Percentiles rank a stretch among this genome's conserved stretches.
Conservation (phyloP, 345 rosid species). For the Psidium guajava region DNA sequence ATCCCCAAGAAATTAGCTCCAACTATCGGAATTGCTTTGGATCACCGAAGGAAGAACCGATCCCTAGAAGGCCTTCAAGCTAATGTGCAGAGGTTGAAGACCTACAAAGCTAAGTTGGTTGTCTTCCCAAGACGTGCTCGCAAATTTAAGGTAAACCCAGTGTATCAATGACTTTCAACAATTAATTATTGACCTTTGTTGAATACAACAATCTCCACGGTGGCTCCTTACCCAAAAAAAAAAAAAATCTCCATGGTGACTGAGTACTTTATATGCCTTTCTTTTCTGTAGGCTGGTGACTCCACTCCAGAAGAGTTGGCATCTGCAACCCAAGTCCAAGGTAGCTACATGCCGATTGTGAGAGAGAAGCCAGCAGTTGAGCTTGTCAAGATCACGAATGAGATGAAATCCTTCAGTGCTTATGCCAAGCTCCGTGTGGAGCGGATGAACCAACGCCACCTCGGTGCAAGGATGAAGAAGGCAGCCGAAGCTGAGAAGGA, state of each 20-base stretch:
- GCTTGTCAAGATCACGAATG: conserved; percentile 28
- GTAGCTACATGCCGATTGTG: conserved; percentile 23
- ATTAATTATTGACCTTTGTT: not conserved
- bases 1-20: conserved; percentile 74
- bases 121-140: conserved; percentile 76
- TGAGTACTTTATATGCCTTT: not conserved
- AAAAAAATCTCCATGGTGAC: not conserved
- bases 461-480: conserved; percentile 33
- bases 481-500: conserved; percentile 45
- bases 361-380: conserved; percentile 32
- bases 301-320: conserved; percentile 40
- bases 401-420: conserved; percentile 34
- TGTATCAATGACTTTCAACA: not conserved
- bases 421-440: conserved; percentile 30
- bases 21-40: conserved; percentile 63
- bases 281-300: conserved; percentile 28
- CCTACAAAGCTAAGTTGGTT: conserved; percentile 77
- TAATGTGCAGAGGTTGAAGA: conserved; percentile 78
- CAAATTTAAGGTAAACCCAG: conserved; percentile 45
- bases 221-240: too few species aligned
- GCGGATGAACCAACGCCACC: conserved; percentile 17
- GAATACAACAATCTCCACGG: not conserved
- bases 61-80: conserved; percentile 62
- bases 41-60: conserved; percentile 60
- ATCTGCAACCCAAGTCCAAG: conserved; percentile 36